Evolutionary conservation across 306 rosid genomes (phyloP).

Genomic region (Purshia tridentata): DNA sequence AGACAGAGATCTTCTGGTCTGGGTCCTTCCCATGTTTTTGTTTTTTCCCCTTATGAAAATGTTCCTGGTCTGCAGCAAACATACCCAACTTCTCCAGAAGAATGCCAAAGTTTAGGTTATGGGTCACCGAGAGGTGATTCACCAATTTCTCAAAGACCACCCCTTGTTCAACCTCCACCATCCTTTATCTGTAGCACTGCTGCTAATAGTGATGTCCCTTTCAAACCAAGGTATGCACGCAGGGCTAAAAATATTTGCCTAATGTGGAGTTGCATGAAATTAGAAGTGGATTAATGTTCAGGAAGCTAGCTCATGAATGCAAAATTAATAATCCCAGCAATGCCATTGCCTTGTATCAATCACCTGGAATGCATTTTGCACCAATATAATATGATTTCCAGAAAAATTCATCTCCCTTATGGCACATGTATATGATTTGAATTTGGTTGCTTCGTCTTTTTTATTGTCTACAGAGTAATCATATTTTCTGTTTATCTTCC

Average conservation of each 20-base stretch:
- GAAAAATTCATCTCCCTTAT: not conserved
- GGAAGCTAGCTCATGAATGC: not conserved
- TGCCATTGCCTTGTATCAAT: not conserved
- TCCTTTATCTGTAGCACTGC: conserved; percentile 33
- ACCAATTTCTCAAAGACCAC: conserved; percentile 32
- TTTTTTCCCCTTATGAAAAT: conserved; percentile 36
- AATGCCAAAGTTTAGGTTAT: conserved; percentile 12
- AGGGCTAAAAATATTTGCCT: not conserved
- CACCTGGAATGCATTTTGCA: not conserved
- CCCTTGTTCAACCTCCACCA: conserved; percentile 35
- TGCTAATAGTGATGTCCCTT: conserved; percentile 32
- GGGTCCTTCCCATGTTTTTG: conserved; percentile 51
- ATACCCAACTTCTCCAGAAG: conserved; percentile 36
- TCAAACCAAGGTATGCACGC: conserved; percentile 50
- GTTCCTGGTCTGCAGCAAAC: conserved; percentile 33
- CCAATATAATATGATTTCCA: not conserved
- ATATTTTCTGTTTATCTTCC: not conserved
- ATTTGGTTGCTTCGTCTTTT: not conserved
- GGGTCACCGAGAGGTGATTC: conserved; percentile 37
- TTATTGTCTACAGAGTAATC: not conserved
- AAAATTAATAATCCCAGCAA: not conserved
- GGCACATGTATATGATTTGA: not conserved
- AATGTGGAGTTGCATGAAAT: not conserved
- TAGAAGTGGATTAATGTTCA: not conserved
- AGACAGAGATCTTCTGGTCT: conserved; percentile 56